Evolutionary conservation across 1,284 basidiomycete genomes (phyloP), one percentile per base, ranked within the genome.

Genomic region (Leccinum fallax): DNA sequence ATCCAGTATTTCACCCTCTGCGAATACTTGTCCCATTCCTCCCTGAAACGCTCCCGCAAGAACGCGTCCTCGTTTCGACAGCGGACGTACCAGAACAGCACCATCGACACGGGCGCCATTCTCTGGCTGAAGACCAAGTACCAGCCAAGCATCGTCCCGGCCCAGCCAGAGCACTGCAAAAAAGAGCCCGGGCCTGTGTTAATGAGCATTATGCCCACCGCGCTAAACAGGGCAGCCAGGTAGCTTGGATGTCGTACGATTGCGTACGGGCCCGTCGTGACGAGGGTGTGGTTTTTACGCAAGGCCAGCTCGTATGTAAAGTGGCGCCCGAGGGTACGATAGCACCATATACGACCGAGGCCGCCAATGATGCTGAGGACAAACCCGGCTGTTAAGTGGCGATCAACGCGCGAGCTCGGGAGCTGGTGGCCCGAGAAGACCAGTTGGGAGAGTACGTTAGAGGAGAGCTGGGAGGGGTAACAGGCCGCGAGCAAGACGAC

Each of bases 261-360:
- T 32, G 66, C 58, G 52, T 76, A 76, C 5, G 75, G 77, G 0
- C 74, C 74, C 1, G 64, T 55, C 1, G 74, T 77, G 49, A 77
- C 52, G 7, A 76, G 71, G 30, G 53, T 13, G 58, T 76, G 74
- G 4, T 69, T 63, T 28, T 67, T 63, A 5, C 68, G 66, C 1
- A 77, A 21, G 15, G 68, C 65, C 4, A 77, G 69, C 2, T 75
- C 57, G 54, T 74, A 71, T 2, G 74, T 76, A 58, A 76, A 76
- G 52, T 71, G 60, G 8, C 61, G 67, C 3, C 76, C 76, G 36
- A 76, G 59, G 19, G 62, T 49, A 15, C 61, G 71, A 61, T 67
- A 76, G 54, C 75, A 76, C 67, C 66, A 67, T 4, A 70, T 16
- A 9, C 77, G 74, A 5, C 76, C 62, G 1, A 71, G 43, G 1